Conservation (phyloP, 2,329 filamentous ascomycete species). For the Ceratocystis harringtonii region DNA sequence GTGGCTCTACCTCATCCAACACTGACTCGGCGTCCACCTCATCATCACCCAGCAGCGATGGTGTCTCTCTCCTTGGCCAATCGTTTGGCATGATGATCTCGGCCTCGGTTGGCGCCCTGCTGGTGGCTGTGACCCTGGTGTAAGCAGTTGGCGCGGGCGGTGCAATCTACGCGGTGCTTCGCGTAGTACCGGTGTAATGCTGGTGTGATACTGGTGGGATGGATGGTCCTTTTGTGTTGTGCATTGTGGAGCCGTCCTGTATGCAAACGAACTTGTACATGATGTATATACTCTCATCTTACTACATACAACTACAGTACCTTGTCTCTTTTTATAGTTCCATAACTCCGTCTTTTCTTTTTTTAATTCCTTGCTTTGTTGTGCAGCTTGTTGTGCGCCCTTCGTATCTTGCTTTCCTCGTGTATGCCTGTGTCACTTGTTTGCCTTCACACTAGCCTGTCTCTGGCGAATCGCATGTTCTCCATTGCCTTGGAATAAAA, state of each 20-base stretch:
- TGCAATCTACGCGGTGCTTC: background rate
- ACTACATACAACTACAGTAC: background rate
- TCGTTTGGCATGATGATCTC: slow-evolving; percentile 1
- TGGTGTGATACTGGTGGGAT: background rate
- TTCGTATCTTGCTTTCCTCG: background rate
- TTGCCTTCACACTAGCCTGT: background rate
- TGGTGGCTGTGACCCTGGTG: background rate
- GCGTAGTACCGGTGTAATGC: no score
- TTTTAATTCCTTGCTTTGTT: background rate
- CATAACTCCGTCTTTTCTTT: background rate
- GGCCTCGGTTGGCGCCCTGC: slow-evolving; percentile 2
- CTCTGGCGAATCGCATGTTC: background rate
- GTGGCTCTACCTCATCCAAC: background rate
- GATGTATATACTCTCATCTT: slow-evolving; percentile 1
- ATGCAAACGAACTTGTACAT: slow-evolving; percentile 1
- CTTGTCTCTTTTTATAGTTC: background rate
- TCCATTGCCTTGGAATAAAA: slow-evolving; percentile 3
- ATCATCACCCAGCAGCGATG: background rate
- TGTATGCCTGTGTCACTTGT: background rate
- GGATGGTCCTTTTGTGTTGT: background rate
- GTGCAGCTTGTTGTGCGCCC: background rate
- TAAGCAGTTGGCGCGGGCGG: background rate
- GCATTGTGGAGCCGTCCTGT: background rate
- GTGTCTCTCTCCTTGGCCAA: background rate
- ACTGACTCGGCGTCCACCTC: background rate